Base-by-base conservation (phyloP, 164 flowering plant genomes). In the Saururus chinensis region DNA sequence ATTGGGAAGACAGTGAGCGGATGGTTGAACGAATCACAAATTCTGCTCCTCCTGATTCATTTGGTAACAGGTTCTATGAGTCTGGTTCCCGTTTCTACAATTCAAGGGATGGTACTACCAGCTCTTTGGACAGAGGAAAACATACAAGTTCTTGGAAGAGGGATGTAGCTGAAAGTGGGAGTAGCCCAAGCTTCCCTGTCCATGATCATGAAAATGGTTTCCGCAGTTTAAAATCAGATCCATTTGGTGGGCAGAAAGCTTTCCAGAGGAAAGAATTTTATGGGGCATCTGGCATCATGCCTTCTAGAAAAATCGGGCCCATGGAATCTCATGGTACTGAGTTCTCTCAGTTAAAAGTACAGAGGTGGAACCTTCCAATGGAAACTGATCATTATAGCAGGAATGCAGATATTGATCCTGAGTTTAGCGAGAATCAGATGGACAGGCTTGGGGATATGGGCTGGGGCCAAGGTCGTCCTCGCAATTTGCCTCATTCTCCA, bases 1-100 rank as follows among this genome's bases (percentile, higher is more conserved):
- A 83, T 56, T 92, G 97, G 98, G 96, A 92, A 73, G 98, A 89
- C 57, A 75, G 92, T 63, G 96, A 92, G 73, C 78, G 85, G 75
- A 82, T 83, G 90, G 96, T 89, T 59, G 93, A 89, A 65, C 80
- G 88, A 64, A 79, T 92, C 48, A 81, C 89, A 30, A 74, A 80
- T 63, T 86, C 90, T 24, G 84, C 85, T 40, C 81, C 89, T 53
- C 80, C 89, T 68, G 92, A 89, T 76, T 80, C 90, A 8, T 79
- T 86, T 53, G 64, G 72, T 63, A 80, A 73, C 73, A 77, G 84
- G 70, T 67, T 79, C 35, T 74, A 71, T 71, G 96, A 87, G 42
- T 58, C 71, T 59, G 74, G 78, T 55, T 79, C 83, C 48, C 70
- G 83, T 72, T 70, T 73, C 67, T 76, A 72, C 17, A 71, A 70